Evolutionary conservation across 2,329 filamentous ascomycete species (phyloP).

Genomic region (Calonectria crousiana): DNA sequence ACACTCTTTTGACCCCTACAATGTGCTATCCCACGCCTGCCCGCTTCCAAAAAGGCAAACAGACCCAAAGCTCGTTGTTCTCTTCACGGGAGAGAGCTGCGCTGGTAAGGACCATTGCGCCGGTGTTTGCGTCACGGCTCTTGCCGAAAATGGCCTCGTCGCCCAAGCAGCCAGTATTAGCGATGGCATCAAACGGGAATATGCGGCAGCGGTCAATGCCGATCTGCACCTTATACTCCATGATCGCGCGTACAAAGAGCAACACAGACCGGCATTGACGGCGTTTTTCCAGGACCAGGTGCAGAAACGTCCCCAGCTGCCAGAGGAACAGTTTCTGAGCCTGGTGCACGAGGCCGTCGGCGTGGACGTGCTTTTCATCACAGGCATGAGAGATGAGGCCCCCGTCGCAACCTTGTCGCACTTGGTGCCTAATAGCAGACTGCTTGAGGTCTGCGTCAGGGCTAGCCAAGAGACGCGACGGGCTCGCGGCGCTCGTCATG

Average conservation of each 20-base stretch:
- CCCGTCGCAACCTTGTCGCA: conserved; percentile 67
- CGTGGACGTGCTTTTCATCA: conserved; percentile 70
- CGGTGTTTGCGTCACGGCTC: conserved; percentile 59
- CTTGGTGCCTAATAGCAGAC: conserved; percentile 62
- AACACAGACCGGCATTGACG: conserved; percentile 66
- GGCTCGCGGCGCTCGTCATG: conserved; percentile 45
- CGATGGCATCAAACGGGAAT: conserved; percentile 68
- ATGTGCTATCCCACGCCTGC: conserved; percentile 67
- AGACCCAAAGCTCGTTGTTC: conserved; percentile 62
- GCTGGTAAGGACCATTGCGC: conserved; percentile 74
- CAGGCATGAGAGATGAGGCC: conserved; percentile 72
- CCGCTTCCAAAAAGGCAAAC: conserved; percentile 58
- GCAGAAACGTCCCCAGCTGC: conserved; percentile 56
- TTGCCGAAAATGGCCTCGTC: conserved; percentile 50
- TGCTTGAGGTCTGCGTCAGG: conserved; percentile 67
- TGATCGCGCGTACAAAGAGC: conserved; percentile 72
- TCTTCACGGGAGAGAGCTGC: conserved; percentile 67
- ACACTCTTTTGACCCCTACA: conserved; percentile 58
- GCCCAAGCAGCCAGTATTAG: conserved; percentile 65
- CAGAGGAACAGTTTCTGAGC: conserved; percentile 63
- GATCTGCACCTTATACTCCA: conserved; percentile 60
- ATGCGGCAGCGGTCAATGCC: conserved; percentile 61
- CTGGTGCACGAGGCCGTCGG: conserved; percentile 55
- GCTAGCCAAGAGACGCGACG: conserved; percentile 52
- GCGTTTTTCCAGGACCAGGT: conserved; percentile 63